phyloP scores from a whole-genome alignment of 1,284 basidiomycete genomes.

The Leccinum fallax region DNA sequence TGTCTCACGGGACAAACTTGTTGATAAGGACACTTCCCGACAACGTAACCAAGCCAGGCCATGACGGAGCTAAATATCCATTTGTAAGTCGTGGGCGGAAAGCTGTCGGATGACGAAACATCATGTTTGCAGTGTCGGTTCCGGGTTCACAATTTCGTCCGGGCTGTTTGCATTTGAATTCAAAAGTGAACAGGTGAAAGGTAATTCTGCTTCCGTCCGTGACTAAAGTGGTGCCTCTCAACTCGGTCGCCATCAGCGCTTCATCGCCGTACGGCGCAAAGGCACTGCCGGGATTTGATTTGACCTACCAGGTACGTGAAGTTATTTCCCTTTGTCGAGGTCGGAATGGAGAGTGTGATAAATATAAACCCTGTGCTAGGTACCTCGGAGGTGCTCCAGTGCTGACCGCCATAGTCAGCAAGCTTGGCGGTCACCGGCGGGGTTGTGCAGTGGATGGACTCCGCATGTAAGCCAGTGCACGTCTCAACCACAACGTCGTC shows the following conservation, averaged over 20 bases:
- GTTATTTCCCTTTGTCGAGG: not conserved
- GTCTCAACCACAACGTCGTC: constrained; percentile 1
- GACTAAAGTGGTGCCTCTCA: not conserved
- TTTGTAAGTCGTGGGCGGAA: constrained; percentile 7
- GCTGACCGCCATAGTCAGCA: not conserved
- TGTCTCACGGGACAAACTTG: constrained; percentile 10
- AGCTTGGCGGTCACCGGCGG: not conserved
- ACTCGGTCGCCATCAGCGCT: not conserved
- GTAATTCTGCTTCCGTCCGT: not conserved
- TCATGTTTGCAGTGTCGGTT: constrained; percentile 1
- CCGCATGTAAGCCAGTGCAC: constrained; percentile 8
- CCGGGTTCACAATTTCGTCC: constrained; percentile 3
- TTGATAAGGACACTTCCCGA: not conserved
- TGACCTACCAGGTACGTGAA: not conserved
- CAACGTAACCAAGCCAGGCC: not conserved
- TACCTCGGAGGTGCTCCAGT: not conserved
- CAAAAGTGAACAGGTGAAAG: not conserved
- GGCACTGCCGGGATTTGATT: not conserved
- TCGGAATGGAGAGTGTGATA: not conserved
- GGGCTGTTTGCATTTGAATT: constrained; percentile 12
- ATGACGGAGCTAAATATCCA: not conserved
- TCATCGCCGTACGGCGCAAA: not conserved
- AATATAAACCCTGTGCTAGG: not conserved
- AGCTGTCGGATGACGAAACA: constrained; percentile 8
- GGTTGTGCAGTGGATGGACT: not conserved